Base-by-base conservation (phyloP, 352 stramenopile species). In the Phytophthora kernoviae region DNA sequence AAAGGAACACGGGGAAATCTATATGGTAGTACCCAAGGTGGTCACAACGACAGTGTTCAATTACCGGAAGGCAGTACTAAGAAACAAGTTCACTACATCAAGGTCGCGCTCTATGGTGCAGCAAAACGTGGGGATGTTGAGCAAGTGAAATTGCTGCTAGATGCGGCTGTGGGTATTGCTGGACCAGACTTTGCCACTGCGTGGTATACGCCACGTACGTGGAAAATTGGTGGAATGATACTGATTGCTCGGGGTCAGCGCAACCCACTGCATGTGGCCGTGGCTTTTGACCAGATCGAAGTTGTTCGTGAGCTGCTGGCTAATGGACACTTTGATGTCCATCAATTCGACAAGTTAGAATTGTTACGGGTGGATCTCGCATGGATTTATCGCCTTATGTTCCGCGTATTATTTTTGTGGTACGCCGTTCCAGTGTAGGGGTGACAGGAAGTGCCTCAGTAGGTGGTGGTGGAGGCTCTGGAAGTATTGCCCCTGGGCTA, bases 321-420 rank as follows among this genome's bases (percentile, higher is more conserved):
- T 18, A 72, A 79, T 34, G 71, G 63, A 1, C 65, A 67, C 5
- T 94, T 94, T 54, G 84, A 94, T 43, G 74, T 90, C 14, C 71
- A 91, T 21, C 65, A 84, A 30, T 44, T 81, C 5, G 85, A 94
- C 30, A 93, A 93, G 58, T 81, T 94, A 43, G 81, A 92, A 50
- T 54, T 89, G 18, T 51, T 90, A 44, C 81, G 84, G 17, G 45
- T 94, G 30, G 81, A 81, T 49, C 54, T 91, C 36, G 71, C 74
- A 49, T 89, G 79, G 77, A 40, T 91, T n/a, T 94, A 92, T 47
- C 57, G 66, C 0, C 77, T 84, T 17, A 60, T 88, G 36, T 90
- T 92, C 41, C 72, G 85, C 24, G 44, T 87, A 12, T 57, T 92
- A 43, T 76, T 78, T 78, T 88, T 43, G 44, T 90, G 26, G 30